Conservation (phyloP, 345 rosid genomes). For the Sonneratia caseolaris region DNA sequence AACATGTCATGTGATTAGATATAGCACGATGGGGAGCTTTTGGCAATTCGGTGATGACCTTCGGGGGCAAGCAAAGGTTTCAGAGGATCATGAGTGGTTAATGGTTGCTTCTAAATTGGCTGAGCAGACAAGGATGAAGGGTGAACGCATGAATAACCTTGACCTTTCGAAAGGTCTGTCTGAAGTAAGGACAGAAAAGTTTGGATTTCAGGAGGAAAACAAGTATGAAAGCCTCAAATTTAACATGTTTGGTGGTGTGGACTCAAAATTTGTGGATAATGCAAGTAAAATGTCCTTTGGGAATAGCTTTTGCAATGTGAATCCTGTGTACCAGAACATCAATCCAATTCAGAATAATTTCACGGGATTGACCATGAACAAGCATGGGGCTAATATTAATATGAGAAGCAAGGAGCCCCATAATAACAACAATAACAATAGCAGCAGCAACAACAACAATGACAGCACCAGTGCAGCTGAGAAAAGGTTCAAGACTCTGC, state of each 20-base stretch:
- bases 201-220: conserved; percentile 74
- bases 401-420: conserved; percentile 36
- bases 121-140: conserved; percentile 71
- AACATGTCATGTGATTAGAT: conserved; percentile 4
- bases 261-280: conserved; percentile 43
- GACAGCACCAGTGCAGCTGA: conserved; percentile 37
- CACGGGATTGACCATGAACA: conserved; percentile 43
- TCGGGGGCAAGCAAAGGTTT: conserved; percentile 70
- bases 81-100: conserved; percentile 86
- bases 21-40: conserved; percentile 61
- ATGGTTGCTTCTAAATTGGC: conserved; percentile 84
- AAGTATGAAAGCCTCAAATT: conserved; percentile 60
- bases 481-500: conserved; percentile 85
- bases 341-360: conserved; percentile 24
- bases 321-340: conserved; percentile 61
- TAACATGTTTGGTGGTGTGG: conserved; percentile 77
- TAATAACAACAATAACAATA: conserved; percentile 29
- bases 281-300: conserved; percentile 45
- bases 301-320: conserved; percentile 49
- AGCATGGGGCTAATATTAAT: conserved; percentile 51
- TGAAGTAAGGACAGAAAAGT: conserved; percentile 51
- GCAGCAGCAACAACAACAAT: conserved; percentile 30
- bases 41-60: conserved; percentile 98
- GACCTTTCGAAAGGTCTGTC: conserved; percentile 67
- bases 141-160: conserved; percentile 81